phyloP scores from a whole-genome alignment of 2,329 filamentous ascomycete species.

The Xylaria sp. region DNA sequence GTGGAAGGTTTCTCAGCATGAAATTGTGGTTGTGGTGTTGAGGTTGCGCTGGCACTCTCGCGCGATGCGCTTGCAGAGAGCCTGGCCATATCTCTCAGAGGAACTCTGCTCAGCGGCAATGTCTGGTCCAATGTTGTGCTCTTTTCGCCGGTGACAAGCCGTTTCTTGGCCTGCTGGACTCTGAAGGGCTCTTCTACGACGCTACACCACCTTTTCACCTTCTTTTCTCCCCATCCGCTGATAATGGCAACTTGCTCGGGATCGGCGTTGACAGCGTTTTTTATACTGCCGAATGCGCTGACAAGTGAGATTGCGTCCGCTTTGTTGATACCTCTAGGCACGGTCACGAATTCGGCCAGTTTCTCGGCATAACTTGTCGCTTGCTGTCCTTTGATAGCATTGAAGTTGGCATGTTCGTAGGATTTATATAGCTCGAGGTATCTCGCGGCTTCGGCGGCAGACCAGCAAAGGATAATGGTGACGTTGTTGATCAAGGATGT shows the following conservation, averaged over 20 bases:
- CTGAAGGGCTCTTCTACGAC: slow-evolving; percentile 88
- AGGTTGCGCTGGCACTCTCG: slow-evolving; percentile 41
- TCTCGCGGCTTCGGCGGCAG: slow-evolving; percentile 88
- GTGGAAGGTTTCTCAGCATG: slow-evolving; percentile 10
- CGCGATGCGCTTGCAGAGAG: slow-evolving; percentile 42
- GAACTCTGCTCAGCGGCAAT: slow-evolving; percentile 53
- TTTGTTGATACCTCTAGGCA: slow-evolving; percentile 90
- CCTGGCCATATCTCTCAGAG: slow-evolving; percentile 54
- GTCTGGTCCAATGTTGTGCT: slow-evolving; percentile 51
- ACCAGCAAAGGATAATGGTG: slow-evolving; percentile 94
- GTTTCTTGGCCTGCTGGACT: slow-evolving; percentile 72
- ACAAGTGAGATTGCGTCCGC: slow-evolving; percentile 92
- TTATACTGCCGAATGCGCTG: slow-evolving; percentile 89
- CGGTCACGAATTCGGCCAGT: slow-evolving; percentile 91
- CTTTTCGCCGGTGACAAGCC: slow-evolving; percentile 43
- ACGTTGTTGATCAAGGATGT: slow-evolving; percentile 92
- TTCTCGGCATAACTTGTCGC: slow-evolving; percentile 85
- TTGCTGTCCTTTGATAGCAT: slow-evolving; percentile 86
- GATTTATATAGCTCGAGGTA: slow-evolving; percentile 96
- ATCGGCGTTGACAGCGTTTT: slow-evolving; percentile 86
- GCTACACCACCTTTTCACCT: slow-evolving; percentile 85
- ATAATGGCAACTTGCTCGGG: slow-evolving; percentile 86
- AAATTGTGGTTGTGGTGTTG: slow-evolving; percentile 33
- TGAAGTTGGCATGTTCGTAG: slow-evolving; percentile 84
- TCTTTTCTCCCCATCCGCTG: slow-evolving; percentile 95